Base-by-base conservation (phyloP, 306 rosid genomes). In the Vachellia pachyceras region DNA sequence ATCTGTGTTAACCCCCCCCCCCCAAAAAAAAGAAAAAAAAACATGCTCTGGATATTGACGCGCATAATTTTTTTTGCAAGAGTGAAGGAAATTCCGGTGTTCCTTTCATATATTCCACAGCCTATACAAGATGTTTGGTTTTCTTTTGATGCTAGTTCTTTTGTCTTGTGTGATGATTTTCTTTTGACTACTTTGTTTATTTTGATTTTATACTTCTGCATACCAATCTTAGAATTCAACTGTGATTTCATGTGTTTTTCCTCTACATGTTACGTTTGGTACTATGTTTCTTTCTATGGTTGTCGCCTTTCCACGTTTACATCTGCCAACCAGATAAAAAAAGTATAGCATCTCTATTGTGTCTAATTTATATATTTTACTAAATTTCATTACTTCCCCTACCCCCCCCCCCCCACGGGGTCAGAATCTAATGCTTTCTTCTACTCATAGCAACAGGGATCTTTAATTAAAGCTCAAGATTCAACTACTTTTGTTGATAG, bases 401-500 rank as follows among this genome's bases (percentile, higher is more conserved):
- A 54, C 22, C 58, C 37, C 42, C 5, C 23, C 13, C 23, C 42
- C 36, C 11, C 5, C 10, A 39, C 69, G 74, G 29, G 45, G 45
- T 79, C 55, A 18, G 76, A 52, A 40, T 75, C 52, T 83, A 63
- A 80, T 81, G 44, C 46, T 76, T 58, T 70, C 67, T 82, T 77
- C 78, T 81, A 22, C 74, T 72, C 69, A 20, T 87, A 80, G 70
- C 73, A 65, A 80, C 76, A 95, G 97, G 93, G 88, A 77, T 79
- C 93, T 73, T 73, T 89, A 54, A 69, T 74, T 55, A 91, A 86
- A 75, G 71, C 87, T 81, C 92, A 88, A 63, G 90, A 89, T 54
- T 84, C 89, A 39, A 79, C 89, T 37, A 57, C 88, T 75, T 79
- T 78, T 58, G 81, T 80, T 79, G 92, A 89, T 46, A 87, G 83